Conservation (phyloP, 129 eudicot species). For the Cynara cardunculus region DNA sequence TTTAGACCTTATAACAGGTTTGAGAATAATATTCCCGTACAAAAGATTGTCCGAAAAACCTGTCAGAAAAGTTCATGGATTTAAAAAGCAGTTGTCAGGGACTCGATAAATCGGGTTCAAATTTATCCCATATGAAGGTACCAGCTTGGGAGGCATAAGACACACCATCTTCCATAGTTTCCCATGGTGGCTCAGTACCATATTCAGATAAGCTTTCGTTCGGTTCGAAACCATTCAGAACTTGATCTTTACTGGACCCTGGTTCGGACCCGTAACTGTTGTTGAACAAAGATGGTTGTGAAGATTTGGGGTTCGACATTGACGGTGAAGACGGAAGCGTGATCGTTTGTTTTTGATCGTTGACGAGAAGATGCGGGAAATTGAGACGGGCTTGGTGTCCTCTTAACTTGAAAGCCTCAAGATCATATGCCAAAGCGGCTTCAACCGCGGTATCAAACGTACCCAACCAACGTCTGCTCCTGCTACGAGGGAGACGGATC, state of each 20-base stretch:
- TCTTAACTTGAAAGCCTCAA: conserved; percentile 43
- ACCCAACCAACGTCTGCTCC: conserved; percentile 49
- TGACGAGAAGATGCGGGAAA: conserved; percentile 34
- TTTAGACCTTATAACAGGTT: not conserved
- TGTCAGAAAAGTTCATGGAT: not conserved
- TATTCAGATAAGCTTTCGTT: conserved; percentile 16
- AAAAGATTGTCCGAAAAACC: not conserved
- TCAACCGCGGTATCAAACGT: conserved; percentile 34
- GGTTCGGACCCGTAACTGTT: not conserved
- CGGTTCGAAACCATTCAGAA: not conserved
- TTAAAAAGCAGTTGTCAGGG: not conserved
- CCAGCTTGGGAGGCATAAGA: conserved; percentile 17
- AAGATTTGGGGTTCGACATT: not conserved
- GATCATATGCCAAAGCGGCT: conserved; percentile 51
- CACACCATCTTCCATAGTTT: conserved; percentile 23
- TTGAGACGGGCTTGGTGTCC: conserved; percentile 38
- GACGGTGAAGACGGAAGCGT: not conserved
- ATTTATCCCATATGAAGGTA: conserved; percentile 32
- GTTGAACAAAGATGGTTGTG: conserved; percentile 16
- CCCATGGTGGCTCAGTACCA: conserved; percentile 30
- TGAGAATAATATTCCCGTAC: not conserved
- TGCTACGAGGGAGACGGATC: conserved; percentile 42
- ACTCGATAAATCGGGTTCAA: conserved; percentile 15
- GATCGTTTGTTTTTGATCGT: conserved; percentile 10
- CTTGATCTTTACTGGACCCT: conserved; percentile 8